These are phyloP conservation scores for Babesia divergens DNA, from an alignment of 169 alveolate species.

Conservation along the genomic window DNA sequence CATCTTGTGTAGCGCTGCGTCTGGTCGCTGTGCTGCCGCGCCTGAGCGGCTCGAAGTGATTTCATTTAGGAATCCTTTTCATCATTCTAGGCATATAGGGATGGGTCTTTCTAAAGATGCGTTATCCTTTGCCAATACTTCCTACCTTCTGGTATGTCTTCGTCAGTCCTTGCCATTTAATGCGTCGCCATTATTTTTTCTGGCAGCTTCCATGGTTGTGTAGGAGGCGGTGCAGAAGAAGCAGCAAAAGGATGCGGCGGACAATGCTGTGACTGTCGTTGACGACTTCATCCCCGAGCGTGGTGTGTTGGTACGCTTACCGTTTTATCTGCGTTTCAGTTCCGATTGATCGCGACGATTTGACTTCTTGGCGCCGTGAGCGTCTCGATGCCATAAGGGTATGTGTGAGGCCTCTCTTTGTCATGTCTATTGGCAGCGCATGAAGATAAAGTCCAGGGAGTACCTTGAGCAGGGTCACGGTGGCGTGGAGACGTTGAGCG, in stretches of 20 bases:
- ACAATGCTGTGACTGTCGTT: not conserved
- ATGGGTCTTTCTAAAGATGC: slow-evolving; percentile 25
- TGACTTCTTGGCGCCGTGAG: slow-evolving; percentile 18
- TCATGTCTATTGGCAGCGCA: not conserved
- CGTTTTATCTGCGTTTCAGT: not conserved
- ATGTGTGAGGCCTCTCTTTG: not conserved
- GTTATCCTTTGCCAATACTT: slow-evolving; percentile 25
- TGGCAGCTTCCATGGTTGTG: not conserved
- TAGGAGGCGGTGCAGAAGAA: slow-evolving; percentile 41
- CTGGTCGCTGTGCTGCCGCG: not conserved
- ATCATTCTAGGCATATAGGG: too few species aligned
- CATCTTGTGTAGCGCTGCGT: too few species aligned
- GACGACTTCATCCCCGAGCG: not conserved
- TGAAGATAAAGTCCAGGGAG: slow-evolving; percentile 25
- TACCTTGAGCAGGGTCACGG: slow-evolving; percentile 59
- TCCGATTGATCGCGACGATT: not conserved
- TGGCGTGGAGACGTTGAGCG: slow-evolving; percentile 33
- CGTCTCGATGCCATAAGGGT: slow-evolving; percentile 10
- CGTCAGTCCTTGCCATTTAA: not conserved
- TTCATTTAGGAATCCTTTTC: too few species aligned
- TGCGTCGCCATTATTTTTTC: not conserved
- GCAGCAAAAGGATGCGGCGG: not conserved
- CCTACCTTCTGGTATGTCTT: slow-evolving; percentile 28
- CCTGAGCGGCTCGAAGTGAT: not conserved
- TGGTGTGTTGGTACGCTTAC: not conserved